phyloP scores from a whole-genome alignment of 2,329 filamentous ascomycete genomes.

The Pleurostoma richardsiae region DNA sequence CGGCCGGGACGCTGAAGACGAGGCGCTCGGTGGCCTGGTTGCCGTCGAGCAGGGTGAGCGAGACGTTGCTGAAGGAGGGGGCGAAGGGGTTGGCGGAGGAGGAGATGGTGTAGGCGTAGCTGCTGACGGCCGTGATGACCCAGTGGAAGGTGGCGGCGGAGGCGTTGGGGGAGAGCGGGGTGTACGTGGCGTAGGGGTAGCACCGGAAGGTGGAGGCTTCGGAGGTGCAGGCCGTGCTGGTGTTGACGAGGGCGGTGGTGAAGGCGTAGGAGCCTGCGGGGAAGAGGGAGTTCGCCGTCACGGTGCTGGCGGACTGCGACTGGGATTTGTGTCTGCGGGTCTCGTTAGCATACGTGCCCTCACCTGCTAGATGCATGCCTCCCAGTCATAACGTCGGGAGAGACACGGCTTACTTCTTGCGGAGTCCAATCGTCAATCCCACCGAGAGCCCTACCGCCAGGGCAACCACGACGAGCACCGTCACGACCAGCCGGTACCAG shows the following conservation, averaged over 20 bases:
- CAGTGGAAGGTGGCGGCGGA: slow-evolving; percentile 53
- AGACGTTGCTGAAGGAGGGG: slow-evolving; percentile 47
- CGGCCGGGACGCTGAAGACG: slow-evolving; percentile 47
- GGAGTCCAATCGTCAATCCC: slow-evolving; percentile 32
- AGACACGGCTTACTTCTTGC: background rate
- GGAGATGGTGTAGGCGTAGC: slow-evolving; percentile 44
- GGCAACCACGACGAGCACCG: slow-evolving; percentile 20
- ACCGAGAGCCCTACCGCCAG: slow-evolving; percentile 30
- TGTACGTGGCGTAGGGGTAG: slow-evolving; percentile 50
- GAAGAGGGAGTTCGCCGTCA: slow-evolving; percentile 29
- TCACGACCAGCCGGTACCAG: slow-evolving; percentile 25
- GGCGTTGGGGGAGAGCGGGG: slow-evolving; percentile 26
- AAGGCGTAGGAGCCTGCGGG: slow-evolving; percentile 60
- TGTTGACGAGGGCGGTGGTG: slow-evolving; percentile 49
- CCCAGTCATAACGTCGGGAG: background rate
- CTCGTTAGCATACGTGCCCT: no score
- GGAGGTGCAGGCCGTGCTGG: slow-evolving; percentile 51
- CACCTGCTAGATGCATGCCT: background rate
- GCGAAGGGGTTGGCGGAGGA: slow-evolving; percentile 50
- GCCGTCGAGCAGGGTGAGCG: slow-evolving; percentile 42
- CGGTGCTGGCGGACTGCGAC: no score
- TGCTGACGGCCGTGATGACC: slow-evolving; percentile 43
- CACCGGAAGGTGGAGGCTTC: slow-evolving; percentile 57
- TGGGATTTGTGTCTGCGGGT: no score
- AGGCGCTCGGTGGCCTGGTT: slow-evolving; percentile 48